Base-by-base conservation (phyloP, 2,329 filamentous ascomycete species). In the Pezicula rhizophila region DNA sequence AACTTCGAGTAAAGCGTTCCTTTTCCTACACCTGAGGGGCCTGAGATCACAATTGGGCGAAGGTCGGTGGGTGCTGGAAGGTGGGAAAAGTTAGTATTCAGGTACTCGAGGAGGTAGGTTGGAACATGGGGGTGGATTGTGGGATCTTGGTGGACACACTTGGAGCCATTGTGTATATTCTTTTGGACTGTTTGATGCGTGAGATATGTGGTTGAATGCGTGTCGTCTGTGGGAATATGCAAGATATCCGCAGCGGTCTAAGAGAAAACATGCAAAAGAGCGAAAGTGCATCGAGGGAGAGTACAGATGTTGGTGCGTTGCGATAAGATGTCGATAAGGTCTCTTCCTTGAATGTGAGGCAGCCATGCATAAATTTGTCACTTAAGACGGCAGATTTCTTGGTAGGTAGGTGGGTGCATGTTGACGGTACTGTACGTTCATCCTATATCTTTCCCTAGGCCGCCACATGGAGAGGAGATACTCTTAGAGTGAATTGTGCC, bases 1-100 rank as follows among this genome's bases (percentile, higher is more conserved):
- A 79, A 75, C 62, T 82, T 82, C 17, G 18, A 15, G 67, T 87
- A 84, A 52, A 92, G 81, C 11, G 88, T 92, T 59, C 85, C 87
- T 71, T 93, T 93, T 58, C 88, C 88, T 42, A 88, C 80, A 65
- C 88, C 88, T 10, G 81, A 86, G 53, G 88, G 88, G 48, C 88
- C 88, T 43, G 83, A 89, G 68, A 93, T 85, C 60, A 93, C 82
- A 61, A 92, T 75, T 12, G 86, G 87, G 28, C 80, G 78, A 57
- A 46, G 49, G 48, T 60, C 57, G 41, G 43, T 47, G 25, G 50
- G 55, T 25, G 51, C 52, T 52, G 41, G 33, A 41, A 28, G 25
- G 49, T 48, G 18, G 28, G 41, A 37, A 31, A 15, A 20, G 52
- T 49, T 40, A 49, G 28, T 35, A 5, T 35, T 35, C 33, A 7